A percentile compares a stretch with the other conserved stretches of the same genome.
Conservation (phyloP, 371 early-diverging fungal genomes). For the Saksenaea vasiformis region DNA sequence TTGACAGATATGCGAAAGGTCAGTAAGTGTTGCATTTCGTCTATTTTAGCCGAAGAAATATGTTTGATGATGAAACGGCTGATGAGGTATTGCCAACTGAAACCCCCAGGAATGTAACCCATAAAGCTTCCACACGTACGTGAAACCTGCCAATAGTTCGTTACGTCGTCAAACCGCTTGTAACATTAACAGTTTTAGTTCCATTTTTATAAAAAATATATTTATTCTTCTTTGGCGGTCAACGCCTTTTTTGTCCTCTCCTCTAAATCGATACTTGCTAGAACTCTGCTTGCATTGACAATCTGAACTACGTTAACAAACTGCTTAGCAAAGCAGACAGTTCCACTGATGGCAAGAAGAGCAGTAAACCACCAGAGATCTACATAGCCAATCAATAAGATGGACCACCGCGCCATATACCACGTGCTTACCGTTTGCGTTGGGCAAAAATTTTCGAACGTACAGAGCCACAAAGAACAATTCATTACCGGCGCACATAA, state of each 20-base stretch:
- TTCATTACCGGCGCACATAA: constrained; percentile 91
- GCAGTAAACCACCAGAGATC: constrained; percentile 28
- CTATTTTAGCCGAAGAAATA: no score
- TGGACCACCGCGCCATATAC: neutral
- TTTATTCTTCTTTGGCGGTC: constrained; percentile 22
- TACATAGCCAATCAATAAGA: neutral
- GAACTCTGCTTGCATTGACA: constrained; percentile 77
- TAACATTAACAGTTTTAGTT: no score
- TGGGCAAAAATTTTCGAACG: constrained; percentile 50
- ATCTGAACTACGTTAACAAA: constrained; percentile 91
- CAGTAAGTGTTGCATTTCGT: no score
- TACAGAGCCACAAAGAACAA: constrained; percentile 87
- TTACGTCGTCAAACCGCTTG: no score
- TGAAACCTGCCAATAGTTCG: no score
- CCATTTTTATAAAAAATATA: no score
- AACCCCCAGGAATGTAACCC: no score
- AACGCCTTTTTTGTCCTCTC: constrained; percentile 48
- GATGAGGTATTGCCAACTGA: no score
- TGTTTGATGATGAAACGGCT: no score
- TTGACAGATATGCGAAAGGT: no score
- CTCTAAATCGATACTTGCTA: constrained; percentile 73
- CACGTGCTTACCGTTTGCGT: constrained; percentile 28
- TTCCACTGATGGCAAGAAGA: constrained; percentile 62
- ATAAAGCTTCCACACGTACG: no score
- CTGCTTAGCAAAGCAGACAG: constrained; percentile 86